Conservation (phyloP, 179 eudicot species). For the Gypsophila paniculata region DNA sequence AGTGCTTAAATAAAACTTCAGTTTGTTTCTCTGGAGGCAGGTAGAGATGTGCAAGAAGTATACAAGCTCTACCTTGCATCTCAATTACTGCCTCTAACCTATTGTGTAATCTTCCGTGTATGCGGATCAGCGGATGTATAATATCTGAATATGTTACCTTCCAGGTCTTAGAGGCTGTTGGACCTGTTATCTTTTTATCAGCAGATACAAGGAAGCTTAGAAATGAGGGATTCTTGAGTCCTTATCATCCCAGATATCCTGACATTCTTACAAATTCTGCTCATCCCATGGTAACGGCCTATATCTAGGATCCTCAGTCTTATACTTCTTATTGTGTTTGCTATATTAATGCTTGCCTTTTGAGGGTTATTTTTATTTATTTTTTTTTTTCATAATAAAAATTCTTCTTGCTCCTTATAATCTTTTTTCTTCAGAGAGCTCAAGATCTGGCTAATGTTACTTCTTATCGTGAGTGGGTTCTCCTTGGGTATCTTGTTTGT, state of each 20-base stretch:
- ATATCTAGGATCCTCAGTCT: conserved; percentile 11
- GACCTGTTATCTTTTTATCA: conserved; percentile 86
- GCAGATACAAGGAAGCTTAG: conserved; percentile 96
- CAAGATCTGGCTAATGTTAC: conserved; percentile 98
- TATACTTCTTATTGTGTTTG: conserved; percentile 16
- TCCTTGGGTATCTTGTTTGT: conserved; percentile 96
- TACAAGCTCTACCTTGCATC: conserved; percentile 10
- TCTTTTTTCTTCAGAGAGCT: conserved; percentile 63
- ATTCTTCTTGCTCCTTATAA: conserved; percentile 21
- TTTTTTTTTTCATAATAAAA: too few species aligned
- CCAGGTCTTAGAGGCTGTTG: conserved; percentile 97
- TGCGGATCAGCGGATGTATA: not conserved
- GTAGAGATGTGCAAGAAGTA: not conserved
- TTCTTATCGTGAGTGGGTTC: conserved; percentile 90
- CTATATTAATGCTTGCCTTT: conserved; percentile 10
- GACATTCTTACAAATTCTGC: conserved; percentile 99
- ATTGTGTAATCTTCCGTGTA: not conserved
- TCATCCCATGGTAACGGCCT: conserved; percentile 74
- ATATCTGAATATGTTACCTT: not conserved
- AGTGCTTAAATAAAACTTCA: not conserved
- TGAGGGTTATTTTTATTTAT: not conserved
- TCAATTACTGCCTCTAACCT: not conserved
- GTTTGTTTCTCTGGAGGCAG: not conserved
- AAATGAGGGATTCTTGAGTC: conserved; percentile 98
- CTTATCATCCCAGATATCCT: conserved; percentile 98